A percentile compares a stretch with the other conserved stretches of the same genome.
phyloP scores from a whole-genome alignment of 768 basidiomycete species.

The Lenzites betulinus region DNA sequence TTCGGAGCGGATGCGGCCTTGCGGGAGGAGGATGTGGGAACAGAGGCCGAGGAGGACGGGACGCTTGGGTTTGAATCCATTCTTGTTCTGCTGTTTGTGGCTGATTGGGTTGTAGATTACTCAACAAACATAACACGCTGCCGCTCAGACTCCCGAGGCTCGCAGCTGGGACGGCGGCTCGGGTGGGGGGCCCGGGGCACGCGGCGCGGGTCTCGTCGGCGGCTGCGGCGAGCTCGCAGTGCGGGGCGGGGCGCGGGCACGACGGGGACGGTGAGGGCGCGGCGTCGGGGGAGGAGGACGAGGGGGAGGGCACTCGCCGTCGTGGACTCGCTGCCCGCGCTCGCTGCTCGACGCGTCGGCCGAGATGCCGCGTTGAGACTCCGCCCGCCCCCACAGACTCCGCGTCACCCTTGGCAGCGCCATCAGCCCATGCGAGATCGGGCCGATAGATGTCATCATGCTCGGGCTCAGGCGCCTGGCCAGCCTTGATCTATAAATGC shows the following conservation, averaged over 20 bases:
- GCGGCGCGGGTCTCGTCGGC: not conserved
- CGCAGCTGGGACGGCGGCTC: not conserved
- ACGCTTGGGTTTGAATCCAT: constrained; percentile 24
- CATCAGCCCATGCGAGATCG: constrained; percentile 20
- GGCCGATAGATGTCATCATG: constrained; percentile 20
- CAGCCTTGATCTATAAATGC: constrained; percentile 13
- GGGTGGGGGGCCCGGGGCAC: not conserved
- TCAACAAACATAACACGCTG: constrained; percentile 13
- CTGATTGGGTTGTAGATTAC: constrained; percentile 21
- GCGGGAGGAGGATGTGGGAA: constrained; percentile 18
- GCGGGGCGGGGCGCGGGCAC: not conserved
- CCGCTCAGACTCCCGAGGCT: constrained; percentile 14
- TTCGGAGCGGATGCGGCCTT: constrained; percentile 16
- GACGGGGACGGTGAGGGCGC: not conserved
- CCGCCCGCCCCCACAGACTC: constrained; percentile 13
- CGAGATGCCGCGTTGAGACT: constrained; percentile 19
- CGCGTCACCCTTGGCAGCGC: constrained; percentile 8
- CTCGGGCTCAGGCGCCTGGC: constrained; percentile 9
- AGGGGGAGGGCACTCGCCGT: not conserved
- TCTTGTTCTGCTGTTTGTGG: constrained; percentile 19
- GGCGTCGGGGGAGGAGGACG: constrained; percentile 1
- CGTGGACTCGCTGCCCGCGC: constrained; percentile 3
- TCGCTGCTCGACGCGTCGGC: constrained; percentile 9
- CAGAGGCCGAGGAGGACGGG: constrained; percentile 17
- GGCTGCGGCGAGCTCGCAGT: not conserved